Conservation (phyloP, 1,284 basidiomycete genomes). For the Bondarzewia mesenterica region DNA sequence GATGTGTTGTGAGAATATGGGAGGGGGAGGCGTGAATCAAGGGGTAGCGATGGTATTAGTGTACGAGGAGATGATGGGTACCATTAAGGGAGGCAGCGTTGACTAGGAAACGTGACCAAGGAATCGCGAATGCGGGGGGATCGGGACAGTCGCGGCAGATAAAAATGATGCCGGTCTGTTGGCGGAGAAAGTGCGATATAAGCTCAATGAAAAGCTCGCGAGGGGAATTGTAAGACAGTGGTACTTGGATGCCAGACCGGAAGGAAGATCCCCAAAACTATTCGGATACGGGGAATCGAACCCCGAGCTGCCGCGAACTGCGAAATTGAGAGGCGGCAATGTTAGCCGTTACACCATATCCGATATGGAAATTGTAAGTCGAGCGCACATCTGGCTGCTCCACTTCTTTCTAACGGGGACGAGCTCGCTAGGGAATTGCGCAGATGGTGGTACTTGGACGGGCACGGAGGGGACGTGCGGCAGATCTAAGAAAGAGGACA, state of each 20-base stretch:
- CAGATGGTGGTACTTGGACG: slow-evolving; percentile 41
- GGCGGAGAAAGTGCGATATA: slow-evolving; percentile 48
- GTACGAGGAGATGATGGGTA: slow-evolving; percentile 10
- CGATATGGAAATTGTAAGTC: too few relatives aligned
- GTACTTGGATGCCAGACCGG: too few relatives aligned
- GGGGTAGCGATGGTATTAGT: slow-evolving; percentile 15
- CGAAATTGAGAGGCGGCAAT: slow-evolving; percentile 56
- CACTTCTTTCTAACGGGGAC: too few relatives aligned
- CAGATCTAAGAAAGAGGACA: slow-evolving; percentile 37
- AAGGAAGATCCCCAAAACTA: too few relatives aligned
- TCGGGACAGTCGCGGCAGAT: too few relatives aligned
- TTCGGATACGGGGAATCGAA: slow-evolving; percentile 71
- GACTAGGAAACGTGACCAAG: slow-evolving; percentile 9
- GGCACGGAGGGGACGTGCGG: slow-evolving; percentile 33
- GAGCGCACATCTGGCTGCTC: too few relatives aligned
- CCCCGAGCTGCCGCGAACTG: slow-evolving; percentile 61
- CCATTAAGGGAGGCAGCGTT: slow-evolving; percentile 7
- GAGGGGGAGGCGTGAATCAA: slow-evolving; percentile 14
- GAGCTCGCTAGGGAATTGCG: too few relatives aligned
- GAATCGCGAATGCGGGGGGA: too few relatives aligned
- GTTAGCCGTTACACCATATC: slow-evolving; percentile 70
- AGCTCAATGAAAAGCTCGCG: slow-evolving; percentile 72
- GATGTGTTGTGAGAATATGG: neutral
- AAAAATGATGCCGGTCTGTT: slow-evolving; percentile 54
- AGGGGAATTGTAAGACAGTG: too few relatives aligned